Conservation (phyloP, 352 stramenopile species). For the Globisporangium spinosum region DNA sequence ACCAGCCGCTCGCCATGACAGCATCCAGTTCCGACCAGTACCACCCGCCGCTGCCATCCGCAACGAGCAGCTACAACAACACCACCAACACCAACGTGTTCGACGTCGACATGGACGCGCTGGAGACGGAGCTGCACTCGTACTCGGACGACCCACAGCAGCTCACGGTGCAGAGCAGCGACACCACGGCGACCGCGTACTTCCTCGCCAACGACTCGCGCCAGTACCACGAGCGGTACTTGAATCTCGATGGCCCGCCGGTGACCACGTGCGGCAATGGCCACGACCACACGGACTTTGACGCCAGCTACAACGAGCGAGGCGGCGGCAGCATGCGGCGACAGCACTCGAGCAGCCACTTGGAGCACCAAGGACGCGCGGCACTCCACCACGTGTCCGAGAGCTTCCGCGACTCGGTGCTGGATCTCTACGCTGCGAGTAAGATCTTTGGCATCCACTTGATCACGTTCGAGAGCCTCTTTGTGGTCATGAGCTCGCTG, state of each 20-base stretch:
- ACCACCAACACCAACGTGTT: not conserved
- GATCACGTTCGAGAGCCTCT: constrained; percentile 72
- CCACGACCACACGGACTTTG: constrained; percentile 23
- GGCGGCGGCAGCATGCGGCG: not conserved
- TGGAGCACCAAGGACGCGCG: constrained; percentile 13
- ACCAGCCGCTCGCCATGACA: not conserved
- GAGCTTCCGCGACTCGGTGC: constrained; percentile 50
- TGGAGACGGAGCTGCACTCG: constrained; percentile 11
- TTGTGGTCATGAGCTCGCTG: constrained; percentile 64
- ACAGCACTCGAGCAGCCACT: constrained; percentile 17
- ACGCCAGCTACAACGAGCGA: constrained; percentile 4
- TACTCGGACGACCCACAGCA: constrained; percentile 6
- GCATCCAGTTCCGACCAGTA: constrained; percentile 1
- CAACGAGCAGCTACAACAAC: not conserved
- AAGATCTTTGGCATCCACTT: constrained; percentile 78
- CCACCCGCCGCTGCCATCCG: not conserved
- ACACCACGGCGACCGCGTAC: constrained; percentile 11
- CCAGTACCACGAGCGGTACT: constrained; percentile 2
- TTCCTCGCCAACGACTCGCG: constrained; percentile 15
- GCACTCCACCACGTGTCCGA: constrained; percentile 32
- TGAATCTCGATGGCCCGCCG: constrained; percentile 13
- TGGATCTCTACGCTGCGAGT: constrained; percentile 74
- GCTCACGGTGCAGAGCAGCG: constrained; percentile 17
- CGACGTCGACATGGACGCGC: constrained; percentile 9
- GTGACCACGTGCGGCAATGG: constrained; percentile 20